Conservation (phyloP, 164 flowering plant genomes). For the Akebia trifoliata region DNA sequence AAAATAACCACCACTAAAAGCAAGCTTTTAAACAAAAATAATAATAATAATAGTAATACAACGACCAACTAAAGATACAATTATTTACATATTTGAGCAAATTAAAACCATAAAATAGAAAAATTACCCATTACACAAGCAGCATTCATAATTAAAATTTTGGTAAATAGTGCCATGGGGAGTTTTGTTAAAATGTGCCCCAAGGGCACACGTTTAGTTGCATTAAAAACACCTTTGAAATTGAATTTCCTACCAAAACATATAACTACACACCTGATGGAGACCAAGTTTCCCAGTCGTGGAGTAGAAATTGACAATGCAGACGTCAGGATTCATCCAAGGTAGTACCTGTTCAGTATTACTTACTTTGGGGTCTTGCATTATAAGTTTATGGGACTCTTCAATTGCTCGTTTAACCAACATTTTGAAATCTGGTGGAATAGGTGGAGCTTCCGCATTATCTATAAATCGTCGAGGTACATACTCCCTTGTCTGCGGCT, state of each 20-base stretch:
- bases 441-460: conserved; percentile 48
- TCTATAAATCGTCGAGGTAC: conserved; percentile 39
- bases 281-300: conserved; percentile 67
- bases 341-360: conserved; percentile 41
- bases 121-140: no score
- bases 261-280: conserved; percentile 52
- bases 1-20: no score
- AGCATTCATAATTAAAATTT: no score
- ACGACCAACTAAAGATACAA: no score
- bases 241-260: not conserved
- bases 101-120: no score
- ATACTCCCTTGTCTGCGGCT: conserved; percentile 52
- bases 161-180: no score
- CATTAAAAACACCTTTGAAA: no score
- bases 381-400: conserved; percentile 36
- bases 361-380: conserved; percentile 3
- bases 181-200: no score
- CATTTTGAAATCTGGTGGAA: conserved; percentile 44
- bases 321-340: conserved; percentile 55
- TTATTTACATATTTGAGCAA: no score
- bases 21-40: no score
- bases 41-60: no score
- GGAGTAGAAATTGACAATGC: conserved; percentile 74
- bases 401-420: conserved; percentile 47
- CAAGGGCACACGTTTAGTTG: no score